Percentiles rank a stretch among this genome's conserved stretches.
Evolutionary conservation across 108 stramenopile species (phyloP).

Genomic region (Cylindrotheca closterium): DNA sequence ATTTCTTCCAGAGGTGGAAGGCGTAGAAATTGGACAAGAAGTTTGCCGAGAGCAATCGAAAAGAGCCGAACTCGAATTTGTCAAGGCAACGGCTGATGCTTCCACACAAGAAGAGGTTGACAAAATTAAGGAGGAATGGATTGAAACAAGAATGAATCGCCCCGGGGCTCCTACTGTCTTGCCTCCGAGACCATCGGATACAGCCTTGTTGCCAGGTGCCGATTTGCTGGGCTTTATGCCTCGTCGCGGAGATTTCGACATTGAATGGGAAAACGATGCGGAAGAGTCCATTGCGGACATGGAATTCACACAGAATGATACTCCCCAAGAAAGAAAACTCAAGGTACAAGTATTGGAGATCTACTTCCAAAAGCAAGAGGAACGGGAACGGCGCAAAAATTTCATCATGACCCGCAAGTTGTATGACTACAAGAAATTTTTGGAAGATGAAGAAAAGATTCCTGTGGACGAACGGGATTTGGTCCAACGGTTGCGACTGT

Average conservation of each 20-base stretch:
- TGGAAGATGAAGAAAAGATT: conserved; percentile 52
- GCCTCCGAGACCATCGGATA: conserved; percentile 74
- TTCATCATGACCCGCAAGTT: conserved; percentile 80
- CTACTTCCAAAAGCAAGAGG: conserved; percentile 89
- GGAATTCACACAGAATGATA: conserved; percentile 85
- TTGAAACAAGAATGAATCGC: conserved; percentile 52
- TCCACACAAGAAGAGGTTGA: conserved; percentile 53
- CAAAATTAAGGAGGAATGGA: conserved; percentile 62
- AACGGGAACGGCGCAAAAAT: conserved; percentile 81
- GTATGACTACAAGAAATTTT: conserved; percentile 79
- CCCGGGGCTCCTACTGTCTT: conserved; percentile 73
- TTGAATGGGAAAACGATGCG: conserved; percentile 96
- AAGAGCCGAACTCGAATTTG: conserved; percentile 73
- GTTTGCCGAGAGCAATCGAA: conserved; percentile 75
- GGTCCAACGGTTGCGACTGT: conserved; percentile 84
- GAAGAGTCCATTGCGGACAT: conserved; percentile 90
- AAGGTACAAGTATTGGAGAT: conserved; percentile 87
- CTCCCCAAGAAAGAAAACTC: conserved; percentile 72
- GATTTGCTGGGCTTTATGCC: conserved; percentile 91
- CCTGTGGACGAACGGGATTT: conserved; percentile 90
- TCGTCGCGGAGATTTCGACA: conserved; percentile 94
- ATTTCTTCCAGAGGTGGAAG: conserved; percentile 55
- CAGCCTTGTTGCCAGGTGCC: conserved; percentile 62
- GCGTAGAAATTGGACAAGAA: conserved; percentile 63
- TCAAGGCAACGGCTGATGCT: conserved; percentile 47